Base-by-base conservation (phyloP, 2,329 filamentous ascomycete species). In the Apiospora saccharicola region DNA sequence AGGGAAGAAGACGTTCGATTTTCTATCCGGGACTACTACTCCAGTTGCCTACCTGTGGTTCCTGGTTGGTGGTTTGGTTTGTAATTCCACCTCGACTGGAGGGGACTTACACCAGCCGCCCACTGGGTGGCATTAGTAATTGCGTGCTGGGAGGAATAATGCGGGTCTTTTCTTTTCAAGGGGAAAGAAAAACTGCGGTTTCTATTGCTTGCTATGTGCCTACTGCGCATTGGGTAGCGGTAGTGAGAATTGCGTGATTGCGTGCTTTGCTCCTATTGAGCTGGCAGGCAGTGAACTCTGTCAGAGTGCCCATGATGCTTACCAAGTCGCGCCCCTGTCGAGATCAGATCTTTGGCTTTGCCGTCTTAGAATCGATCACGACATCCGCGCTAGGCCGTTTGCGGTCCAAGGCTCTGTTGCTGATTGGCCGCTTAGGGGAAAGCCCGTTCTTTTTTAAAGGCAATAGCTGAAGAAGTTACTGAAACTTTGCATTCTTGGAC, bases 351-450 rank as follows among this genome's bases (percentile, higher is more conserved):
- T 64, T 64, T 64, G 57, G 34, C 57, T 41, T n/a, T n/a, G 57
- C 22, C n/a, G 67, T 68, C 3, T 47, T 26, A 34, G n/a, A 44
- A 47, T 77, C 70, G 77, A 82, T 82, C 81, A 82, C 81, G 81
- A 81, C 77, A 82, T 82, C 79, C 75, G 74, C 80, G 78, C 81
- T 82, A 83, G 74, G 73, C 71, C 72, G 67, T 71, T 77, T 74
- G 75, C 73, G 73, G 74, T 75, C 70, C 74, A 72, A 75, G 71
- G 73, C 71, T 72, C 69, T n/a, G 10, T 37, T 57, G 69, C 67
- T 80, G 76, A 81, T 80, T 81, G 80, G 79, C 67, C 67, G 26
- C 14, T 61, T 24, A n/a, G 34, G 30, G 46, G 37, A 24, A 43
- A 24, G 24, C 41, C 46, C 51, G n/a, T n/a, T 69, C 26, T 71